phyloP scores from a whole-genome alignment of 2,329 filamentous ascomycete species.

The Penicillium brasilianum region DNA sequence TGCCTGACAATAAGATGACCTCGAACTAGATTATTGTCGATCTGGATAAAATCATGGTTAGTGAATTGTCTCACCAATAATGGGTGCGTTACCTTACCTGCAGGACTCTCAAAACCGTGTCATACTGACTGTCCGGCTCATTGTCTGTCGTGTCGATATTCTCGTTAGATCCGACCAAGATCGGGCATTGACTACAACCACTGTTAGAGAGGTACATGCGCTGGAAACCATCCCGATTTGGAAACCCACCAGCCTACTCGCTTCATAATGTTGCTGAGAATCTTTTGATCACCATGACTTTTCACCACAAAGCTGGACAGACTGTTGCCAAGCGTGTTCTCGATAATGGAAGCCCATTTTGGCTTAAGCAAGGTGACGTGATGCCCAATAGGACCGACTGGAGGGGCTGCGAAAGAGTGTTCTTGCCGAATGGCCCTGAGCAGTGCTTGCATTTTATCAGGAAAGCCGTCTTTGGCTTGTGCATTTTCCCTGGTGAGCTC shows the following conservation, averaged over 20 bases:
- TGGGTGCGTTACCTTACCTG: conserved; percentile 51
- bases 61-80: neutral
- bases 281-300: conserved; percentile 74
- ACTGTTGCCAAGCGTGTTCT: conserved; percentile 71
- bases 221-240: neutral
- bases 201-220: conserved; percentile 19
- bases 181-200: conserved; percentile 55
- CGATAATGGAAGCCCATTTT: conserved; percentile 81
- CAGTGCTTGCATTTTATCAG: conserved; percentile 65
- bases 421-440: conserved; percentile 73
- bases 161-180: conserved; percentile 67
- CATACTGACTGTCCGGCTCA: conserved; percentile 73
- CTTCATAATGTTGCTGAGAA: conserved; percentile 69
- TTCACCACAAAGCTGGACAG: conserved; percentile 82
- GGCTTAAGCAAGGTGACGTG: conserved; percentile 77
- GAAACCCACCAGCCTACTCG: conserved; percentile 56
- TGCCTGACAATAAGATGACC: conserved; percentile 84
- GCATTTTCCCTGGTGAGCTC: conserved; percentile 63
- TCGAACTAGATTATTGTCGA: conserved; percentile 78
- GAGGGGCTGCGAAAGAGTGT: conserved; percentile 68
- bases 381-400: conserved; percentile 82
- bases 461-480: conserved; percentile 68
- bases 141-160: conserved; percentile 65
- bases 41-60: conserved; percentile 51
- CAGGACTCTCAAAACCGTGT: conserved; percentile 80